phyloP scores from a whole-genome alignment of 2,329 filamentous ascomycete genomes.

The Verticillium longisporum region DNA sequence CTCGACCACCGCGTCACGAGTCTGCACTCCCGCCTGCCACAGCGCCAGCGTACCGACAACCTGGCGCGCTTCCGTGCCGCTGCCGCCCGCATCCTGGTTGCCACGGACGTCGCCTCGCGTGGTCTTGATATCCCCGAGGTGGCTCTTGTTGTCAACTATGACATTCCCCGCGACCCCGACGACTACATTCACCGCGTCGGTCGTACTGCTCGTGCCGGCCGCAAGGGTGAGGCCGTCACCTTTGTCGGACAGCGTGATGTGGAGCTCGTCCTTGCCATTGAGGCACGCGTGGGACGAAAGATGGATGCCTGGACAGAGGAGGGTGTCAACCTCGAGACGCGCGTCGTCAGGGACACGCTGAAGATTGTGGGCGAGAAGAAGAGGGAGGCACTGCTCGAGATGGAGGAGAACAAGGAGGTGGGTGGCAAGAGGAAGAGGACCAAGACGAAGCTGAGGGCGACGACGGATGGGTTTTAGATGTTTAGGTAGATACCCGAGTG shows the following conservation, averaged over 20 bases:
- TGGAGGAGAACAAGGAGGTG: slow-evolving; percentile 88
- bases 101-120: slow-evolving; percentile 89
- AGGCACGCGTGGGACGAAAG: slow-evolving; percentile 69
- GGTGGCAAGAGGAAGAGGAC: slow-evolving; percentile 70
- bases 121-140: slow-evolving; percentile 95
- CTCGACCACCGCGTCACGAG: slow-evolving; percentile 87
- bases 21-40: slow-evolving; percentile 79
- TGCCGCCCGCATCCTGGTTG: slow-evolving; percentile 83
- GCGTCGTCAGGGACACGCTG: slow-evolving; percentile 76
- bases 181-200: slow-evolving; percentile 97
- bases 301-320: slow-evolving; percentile 86
- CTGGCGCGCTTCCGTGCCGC: slow-evolving; percentile 85
- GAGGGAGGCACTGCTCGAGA: slow-evolving; percentile 80
- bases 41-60: slow-evolving; percentile 79
- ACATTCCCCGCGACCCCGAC: slow-evolving; percentile 90
- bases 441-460: slow-evolving; percentile 47
- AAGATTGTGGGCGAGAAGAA: slow-evolving; percentile 95
- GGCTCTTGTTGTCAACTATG: slow-evolving; percentile 86
- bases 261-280: slow-evolving; percentile 82
- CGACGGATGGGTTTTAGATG: slow-evolving; percentile 2
- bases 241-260: slow-evolving; percentile 93
- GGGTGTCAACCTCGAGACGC: slow-evolving; percentile 86
- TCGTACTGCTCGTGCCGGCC: slow-evolving; percentile 86
- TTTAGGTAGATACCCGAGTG: neutral
- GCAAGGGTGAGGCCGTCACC: slow-evolving; percentile 74